These are phyloP conservation scores for Coemansia biformis DNA, from an alignment of 192 early-diverging fungal species.

Conservation along the genomic window DNA sequence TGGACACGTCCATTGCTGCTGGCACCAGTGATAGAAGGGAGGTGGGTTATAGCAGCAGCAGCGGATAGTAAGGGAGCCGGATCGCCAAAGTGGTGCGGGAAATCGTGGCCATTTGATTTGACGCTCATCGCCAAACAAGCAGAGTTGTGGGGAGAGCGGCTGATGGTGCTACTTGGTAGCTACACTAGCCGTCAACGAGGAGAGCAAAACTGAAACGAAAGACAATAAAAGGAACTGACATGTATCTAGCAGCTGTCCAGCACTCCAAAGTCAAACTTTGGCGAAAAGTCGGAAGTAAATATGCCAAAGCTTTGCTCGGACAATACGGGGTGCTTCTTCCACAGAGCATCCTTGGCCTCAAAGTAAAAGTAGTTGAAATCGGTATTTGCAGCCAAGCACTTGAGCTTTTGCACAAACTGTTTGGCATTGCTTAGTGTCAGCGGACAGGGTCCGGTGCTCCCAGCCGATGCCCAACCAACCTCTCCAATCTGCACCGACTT, in stretches of 20 bases:
- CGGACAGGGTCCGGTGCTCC: conserved; percentile 33
- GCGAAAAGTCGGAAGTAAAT: conserved; percentile 14
- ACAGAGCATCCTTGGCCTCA: conserved; percentile 47
- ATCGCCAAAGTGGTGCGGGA: too few relatives aligned
- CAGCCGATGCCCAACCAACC: conserved; percentile 41
- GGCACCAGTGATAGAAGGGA: background rate
- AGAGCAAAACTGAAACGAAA: too few relatives aligned
- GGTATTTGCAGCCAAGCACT: conserved; percentile 22
- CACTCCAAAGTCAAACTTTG: conserved; percentile 34
- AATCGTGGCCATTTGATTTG: too few relatives aligned
- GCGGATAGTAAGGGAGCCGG: too few relatives aligned
- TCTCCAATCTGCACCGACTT: conserved; percentile 40
- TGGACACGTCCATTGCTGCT: conserved; percentile 21
- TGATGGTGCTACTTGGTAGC: too few relatives aligned
- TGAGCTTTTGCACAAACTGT: conserved; percentile 27
- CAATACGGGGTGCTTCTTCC: conserved; percentile 21
- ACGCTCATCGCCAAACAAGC: too few relatives aligned
- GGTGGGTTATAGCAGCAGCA: too few relatives aligned
- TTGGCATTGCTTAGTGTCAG: conserved; percentile 29
- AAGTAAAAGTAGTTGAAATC: conserved; percentile 48
- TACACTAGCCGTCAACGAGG: too few relatives aligned
- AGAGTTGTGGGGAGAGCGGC: too few relatives aligned
- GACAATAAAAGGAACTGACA: too few relatives aligned
- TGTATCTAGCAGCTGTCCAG: conserved; percentile 28
- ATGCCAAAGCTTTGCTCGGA: conserved; percentile 48